A percentile compares a stretch with the other conserved stretches of the same genome.
phyloP scores from a whole-genome alignment of 306 rosid genomes.

The Dryas alaskensis region DNA sequence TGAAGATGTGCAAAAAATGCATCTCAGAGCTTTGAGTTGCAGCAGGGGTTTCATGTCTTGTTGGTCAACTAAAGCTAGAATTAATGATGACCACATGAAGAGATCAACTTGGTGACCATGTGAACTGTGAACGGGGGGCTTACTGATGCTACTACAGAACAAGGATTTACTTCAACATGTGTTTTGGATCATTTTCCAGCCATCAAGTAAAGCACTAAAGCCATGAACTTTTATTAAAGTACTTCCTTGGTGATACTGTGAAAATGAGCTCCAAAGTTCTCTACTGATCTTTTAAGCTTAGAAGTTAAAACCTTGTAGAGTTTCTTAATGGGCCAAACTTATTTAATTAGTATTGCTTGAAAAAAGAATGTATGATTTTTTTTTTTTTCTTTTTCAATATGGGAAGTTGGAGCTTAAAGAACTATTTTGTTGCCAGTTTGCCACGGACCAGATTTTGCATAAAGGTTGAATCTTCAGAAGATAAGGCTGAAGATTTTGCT shows the following conservation, averaged over 20 bases:
- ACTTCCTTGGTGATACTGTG: not conserved
- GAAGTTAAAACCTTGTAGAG: not conserved
- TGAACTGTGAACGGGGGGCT: not conserved
- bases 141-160: not conserved
- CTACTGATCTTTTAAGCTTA: slow-evolving; percentile 3
- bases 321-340: not conserved
- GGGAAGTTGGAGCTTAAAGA: no score
- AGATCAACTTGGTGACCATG: not conserved
- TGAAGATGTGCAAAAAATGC: not conserved
- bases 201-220: not conserved
- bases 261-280: not conserved
- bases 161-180: not conserved
- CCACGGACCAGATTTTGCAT: not conserved
- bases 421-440: slow-evolving; percentile 1
- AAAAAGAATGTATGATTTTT: no score
- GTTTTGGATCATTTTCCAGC: not conserved
- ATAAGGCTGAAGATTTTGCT: not conserved
- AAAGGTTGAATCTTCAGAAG: not conserved
- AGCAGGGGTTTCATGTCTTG: not conserved
- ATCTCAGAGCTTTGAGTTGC: slow-evolving; percentile 7
- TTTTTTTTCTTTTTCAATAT: no score
- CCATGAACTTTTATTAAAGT: not conserved
- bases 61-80: not conserved
- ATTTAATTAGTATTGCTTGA: no score
- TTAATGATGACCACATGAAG: not conserved